Conservation (phyloP, 2,329 filamentous ascomycete species). For the Annulohypoxylon truncatum region DNA sequence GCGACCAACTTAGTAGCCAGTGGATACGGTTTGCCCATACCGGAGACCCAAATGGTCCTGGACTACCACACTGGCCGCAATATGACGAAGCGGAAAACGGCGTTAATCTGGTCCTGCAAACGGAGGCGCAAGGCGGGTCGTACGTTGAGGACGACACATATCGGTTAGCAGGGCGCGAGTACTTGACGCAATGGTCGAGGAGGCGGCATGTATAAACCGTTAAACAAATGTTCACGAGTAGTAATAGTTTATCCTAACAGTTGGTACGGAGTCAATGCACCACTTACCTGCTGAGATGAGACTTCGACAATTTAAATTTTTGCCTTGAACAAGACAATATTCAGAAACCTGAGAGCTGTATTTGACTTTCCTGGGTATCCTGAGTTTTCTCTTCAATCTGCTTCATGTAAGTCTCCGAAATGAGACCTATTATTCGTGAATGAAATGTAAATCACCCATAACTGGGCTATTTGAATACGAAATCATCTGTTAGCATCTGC, state of each 20-base stretch:
- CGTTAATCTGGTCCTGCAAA: slow-evolving; percentile 50
- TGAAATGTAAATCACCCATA: background rate
- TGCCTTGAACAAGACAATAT: background rate
- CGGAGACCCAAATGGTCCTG: slow-evolving; percentile 45
- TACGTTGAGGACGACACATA: slow-evolving; percentile 52
- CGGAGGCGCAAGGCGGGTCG: slow-evolving; percentile 45
- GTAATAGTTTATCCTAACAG: too few species aligned
- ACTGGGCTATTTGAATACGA: too few species aligned
- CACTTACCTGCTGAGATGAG: background rate
- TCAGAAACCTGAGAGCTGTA: background rate
- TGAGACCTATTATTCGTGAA: background rate
- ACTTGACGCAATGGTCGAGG: slow-evolving; percentile 48
- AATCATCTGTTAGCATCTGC: too few species aligned
- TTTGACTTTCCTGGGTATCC: background rate
- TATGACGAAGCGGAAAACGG: slow-evolving; percentile 45
- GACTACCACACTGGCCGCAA: slow-evolving; percentile 46
- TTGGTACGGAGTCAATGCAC: background rate
- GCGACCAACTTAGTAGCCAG: slow-evolving; percentile 46
- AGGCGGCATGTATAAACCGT: slow-evolving; percentile 38
- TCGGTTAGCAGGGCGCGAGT: slow-evolving; percentile 49
- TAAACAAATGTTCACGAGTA: background rate
- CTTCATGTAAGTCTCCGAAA: background rate
- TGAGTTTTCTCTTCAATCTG: background rate
- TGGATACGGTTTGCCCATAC: slow-evolving; percentile 48
- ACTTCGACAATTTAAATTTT: background rate